A percentile compares a stretch with the other conserved stretches of the same genome.
These are phyloP conservation scores for Phytophthora lateralis DNA, from an alignment of 352 stramenopile species.

Conservation along the genomic window DNA sequence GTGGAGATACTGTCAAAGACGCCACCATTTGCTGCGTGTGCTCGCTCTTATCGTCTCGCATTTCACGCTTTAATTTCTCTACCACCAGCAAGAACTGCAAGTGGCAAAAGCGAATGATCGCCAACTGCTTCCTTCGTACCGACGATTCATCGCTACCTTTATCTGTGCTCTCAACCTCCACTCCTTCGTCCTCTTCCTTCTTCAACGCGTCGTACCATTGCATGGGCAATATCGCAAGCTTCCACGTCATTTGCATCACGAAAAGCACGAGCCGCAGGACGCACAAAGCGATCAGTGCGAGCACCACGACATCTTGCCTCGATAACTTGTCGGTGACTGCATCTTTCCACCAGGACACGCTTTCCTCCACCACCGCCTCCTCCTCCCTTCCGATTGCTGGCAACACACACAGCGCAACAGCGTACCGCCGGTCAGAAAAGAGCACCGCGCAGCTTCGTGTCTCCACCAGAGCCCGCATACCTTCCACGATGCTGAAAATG, in stretches of 20 bases:
- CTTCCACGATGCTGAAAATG: conserved; percentile 55
- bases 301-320: conserved; percentile 50
- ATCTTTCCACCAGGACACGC: conserved; percentile 44
- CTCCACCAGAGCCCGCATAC: conserved; percentile 25
- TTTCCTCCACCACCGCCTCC: conserved; percentile 8
- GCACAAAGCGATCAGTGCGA: conserved; percentile 46
- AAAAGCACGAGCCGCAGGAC: conserved; percentile 34
- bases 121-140: conserved; percentile 27
- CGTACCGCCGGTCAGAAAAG: conserved; percentile 24
- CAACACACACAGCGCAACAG: conserved; percentile 25
- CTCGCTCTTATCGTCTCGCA: conserved; percentile 26
- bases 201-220: conserved; percentile 27
- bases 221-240: conserved; percentile 31
- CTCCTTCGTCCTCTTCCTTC: conserved; percentile 4
- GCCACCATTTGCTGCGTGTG: conserved; percentile 45
- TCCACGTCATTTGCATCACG: conserved; percentile 33
- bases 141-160: conserved; percentile 5
- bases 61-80: conserved; percentile 55
- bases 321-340: conserved; percentile 41
- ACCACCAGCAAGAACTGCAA: conserved; percentile 48
- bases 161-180: conserved; percentile 1
- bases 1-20: conserved; percentile 23
- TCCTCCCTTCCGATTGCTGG: conserved; percentile 25
- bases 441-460: conserved; percentile 2
- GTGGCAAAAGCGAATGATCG: conserved; percentile 47